Percentiles rank a stretch among this genome's conserved stretches.
These are phyloP conservation scores for Septoria petroselini DNA, from an alignment of 2,329 filamentous ascomycete genomes.

Conservation along the genomic window DNA sequence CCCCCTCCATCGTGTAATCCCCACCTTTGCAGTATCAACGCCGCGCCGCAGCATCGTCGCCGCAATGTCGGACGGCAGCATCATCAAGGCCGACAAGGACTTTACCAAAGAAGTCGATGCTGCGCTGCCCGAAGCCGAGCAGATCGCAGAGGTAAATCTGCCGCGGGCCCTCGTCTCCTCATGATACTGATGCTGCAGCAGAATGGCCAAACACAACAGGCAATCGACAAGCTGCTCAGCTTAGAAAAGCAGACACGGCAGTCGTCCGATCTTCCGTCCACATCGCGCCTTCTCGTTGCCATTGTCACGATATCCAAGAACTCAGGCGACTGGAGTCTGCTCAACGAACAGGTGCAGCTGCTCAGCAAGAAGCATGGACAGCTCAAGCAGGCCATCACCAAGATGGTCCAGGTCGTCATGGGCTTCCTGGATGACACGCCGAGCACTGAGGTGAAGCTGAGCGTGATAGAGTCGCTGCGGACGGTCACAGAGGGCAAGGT, in stretches of 20 bases:
- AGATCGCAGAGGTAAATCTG: slow-evolving; percentile 59
- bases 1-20: too few species aligned
- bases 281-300: slow-evolving; percentile 78
- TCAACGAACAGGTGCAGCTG: slow-evolving; percentile 94
- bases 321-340: slow-evolving; percentile 83
- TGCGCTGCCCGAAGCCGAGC: slow-evolving; percentile 84
- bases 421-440: slow-evolving; percentile 83
- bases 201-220: slow-evolving; percentile 72
- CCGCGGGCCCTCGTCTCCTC: too few species aligned
- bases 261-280: slow-evolving; percentile 93
- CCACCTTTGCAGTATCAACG: too few species aligned
- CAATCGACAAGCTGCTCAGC: slow-evolving; percentile 86
- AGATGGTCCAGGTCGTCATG: slow-evolving; percentile 98
- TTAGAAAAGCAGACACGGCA: slow-evolving; percentile 98
- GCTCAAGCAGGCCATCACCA: slow-evolving; percentile 97
- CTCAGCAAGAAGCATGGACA: slow-evolving; percentile 99
- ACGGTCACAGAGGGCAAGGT: slow-evolving; percentile 97
- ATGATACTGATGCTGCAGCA: slow-evolving; percentile 37
- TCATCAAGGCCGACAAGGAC: slow-evolving; percentile 96
- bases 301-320: slow-evolving; percentile 95
- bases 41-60: not conserved
- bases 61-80: slow-evolving; percentile 69
- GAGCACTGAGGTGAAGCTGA: slow-evolving; percentile 80
- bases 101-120: slow-evolving; percentile 94
- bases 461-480: slow-evolving; percentile 88